These are phyloP conservation scores for Alnus rubra DNA, from an alignment of 306 rosid genomes.

Conservation along the genomic window DNA sequence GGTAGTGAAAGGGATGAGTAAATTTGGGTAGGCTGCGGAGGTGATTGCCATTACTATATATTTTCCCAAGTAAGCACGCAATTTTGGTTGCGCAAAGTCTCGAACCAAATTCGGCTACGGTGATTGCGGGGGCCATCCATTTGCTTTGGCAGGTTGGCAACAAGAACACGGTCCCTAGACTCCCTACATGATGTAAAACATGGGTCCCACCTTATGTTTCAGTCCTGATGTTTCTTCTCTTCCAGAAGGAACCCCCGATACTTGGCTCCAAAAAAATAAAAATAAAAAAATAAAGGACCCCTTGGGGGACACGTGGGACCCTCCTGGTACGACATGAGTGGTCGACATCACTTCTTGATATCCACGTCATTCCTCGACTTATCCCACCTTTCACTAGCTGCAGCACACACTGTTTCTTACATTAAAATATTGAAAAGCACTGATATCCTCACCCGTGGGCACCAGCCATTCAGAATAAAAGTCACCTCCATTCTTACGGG, in stretches of 20 bases:
- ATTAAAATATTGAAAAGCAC: not conserved
- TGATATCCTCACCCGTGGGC: not conserved
- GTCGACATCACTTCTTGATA: constrained; percentile 37
- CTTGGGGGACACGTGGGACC: constrained; percentile 39
- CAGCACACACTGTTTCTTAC: not conserved
- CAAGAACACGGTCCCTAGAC: constrained; percentile 29
- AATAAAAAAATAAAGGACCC: constrained; percentile 2
- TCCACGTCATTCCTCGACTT: constrained; percentile 44
- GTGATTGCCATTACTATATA: not conserved
- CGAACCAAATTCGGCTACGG: constrained; percentile 5
- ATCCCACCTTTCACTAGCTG: constrained; percentile 7
- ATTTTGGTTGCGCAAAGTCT: constrained; percentile 2
- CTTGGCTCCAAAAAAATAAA: not conserved
- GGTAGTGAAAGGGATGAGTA: not conserved
- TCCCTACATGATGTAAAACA: not conserved
- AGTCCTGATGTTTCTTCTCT: not conserved
- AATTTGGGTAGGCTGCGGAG: not conserved
- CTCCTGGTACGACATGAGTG: constrained; percentile 32
- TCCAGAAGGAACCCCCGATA: constrained; percentile 4
- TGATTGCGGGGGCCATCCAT: constrained; percentile 20
- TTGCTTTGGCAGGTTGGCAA: constrained; percentile 20
- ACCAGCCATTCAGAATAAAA: not conserved
- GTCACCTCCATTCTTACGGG: not conserved
- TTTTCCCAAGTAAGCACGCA: constrained; percentile 11
- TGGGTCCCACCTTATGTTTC: not conserved